Evolutionary conservation across 2,329 filamentous ascomycete genomes (phyloP).

Genomic region (Xylogone sp.): DNA sequence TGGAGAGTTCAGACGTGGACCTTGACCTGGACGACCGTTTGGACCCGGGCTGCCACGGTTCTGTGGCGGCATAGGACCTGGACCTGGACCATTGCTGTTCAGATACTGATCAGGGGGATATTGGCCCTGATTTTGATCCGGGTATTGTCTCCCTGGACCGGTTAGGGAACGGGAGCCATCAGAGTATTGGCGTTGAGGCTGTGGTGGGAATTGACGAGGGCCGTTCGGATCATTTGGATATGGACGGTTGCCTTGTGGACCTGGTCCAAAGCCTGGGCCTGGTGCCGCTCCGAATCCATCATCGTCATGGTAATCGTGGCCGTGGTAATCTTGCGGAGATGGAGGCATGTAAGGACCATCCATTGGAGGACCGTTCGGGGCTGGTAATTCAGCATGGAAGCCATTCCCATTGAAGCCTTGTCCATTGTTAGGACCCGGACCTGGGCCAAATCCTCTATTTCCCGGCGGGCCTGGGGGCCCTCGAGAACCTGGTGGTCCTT

Average conservation of each 20-base stretch:
- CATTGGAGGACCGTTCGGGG: not conserved
- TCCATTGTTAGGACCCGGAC: conserved; percentile 2
- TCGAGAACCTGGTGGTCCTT: too few relatives aligned
- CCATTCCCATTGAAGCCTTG: conserved; percentile 9
- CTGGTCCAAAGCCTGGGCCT: conserved; percentile 7
- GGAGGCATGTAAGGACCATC: conserved; percentile 5
- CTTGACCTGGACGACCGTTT: not conserved
- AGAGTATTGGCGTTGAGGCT: conserved; percentile 19
- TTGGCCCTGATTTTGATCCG: conserved; percentile 5
- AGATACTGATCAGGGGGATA: conserved; percentile 11
- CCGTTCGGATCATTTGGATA: conserved; percentile 15
- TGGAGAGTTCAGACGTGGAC: not conserved
- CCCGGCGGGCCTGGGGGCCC: conserved; percentile 2
- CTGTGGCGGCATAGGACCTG: not conserved
- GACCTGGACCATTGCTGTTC: conserved; percentile 4
- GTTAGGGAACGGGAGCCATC: conserved; percentile 17
- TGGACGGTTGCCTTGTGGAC: conserved; percentile 14
- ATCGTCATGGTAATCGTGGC: conserved; percentile 14
- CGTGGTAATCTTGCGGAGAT: conserved; percentile 16
- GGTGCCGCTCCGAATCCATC: conserved; percentile 7
- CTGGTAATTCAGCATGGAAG: conserved; percentile 3
- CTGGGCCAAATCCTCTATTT: conserved; percentile 5
- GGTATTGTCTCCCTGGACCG: conserved; percentile 18
- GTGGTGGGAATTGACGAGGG: conserved; percentile 12
- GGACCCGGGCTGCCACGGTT: not conserved